Evolutionary conservation across 2,329 filamentous ascomycete species (phyloP).

Genomic region (Diaporthe sp.): DNA sequence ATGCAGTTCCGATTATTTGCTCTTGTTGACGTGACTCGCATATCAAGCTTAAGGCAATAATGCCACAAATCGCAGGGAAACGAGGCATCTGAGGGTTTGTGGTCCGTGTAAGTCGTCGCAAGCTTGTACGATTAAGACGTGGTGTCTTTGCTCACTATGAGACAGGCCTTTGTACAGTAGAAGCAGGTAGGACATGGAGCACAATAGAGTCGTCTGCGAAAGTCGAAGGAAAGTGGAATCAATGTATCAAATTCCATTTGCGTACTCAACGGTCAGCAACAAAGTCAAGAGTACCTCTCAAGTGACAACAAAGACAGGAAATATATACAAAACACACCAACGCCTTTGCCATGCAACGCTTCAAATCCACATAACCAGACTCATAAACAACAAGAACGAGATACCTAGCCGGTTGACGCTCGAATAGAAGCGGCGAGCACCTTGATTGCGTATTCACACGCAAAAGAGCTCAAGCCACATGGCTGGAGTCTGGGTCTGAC

Average conservation of each 20-base stretch:
- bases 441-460: neutral
- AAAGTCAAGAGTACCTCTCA: neutral
- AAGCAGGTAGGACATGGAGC: neutral
- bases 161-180: no score
- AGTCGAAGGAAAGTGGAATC: neutral
- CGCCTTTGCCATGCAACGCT: slow-evolving; percentile 21
- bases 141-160: neutral
- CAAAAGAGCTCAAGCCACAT: slow-evolving; percentile 8
- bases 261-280: neutral
- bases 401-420: neutral
- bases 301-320: neutral
- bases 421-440: slow-evolving; percentile 2
- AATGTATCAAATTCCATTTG: neutral
- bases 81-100: neutral
- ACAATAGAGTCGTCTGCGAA: neutral
- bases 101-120: neutral
- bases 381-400: neutral
- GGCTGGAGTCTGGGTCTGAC: neutral
- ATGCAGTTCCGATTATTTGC: neutral
- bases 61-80: neutral
- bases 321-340: neutral
- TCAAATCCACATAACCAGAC: neutral
- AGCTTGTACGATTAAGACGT: neutral
- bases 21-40: neutral
- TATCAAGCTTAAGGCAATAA: no score